phyloP scores from a whole-genome alignment of 1,284 basidiomycete genomes.

The Ganoderma leucocontextum region DNA sequence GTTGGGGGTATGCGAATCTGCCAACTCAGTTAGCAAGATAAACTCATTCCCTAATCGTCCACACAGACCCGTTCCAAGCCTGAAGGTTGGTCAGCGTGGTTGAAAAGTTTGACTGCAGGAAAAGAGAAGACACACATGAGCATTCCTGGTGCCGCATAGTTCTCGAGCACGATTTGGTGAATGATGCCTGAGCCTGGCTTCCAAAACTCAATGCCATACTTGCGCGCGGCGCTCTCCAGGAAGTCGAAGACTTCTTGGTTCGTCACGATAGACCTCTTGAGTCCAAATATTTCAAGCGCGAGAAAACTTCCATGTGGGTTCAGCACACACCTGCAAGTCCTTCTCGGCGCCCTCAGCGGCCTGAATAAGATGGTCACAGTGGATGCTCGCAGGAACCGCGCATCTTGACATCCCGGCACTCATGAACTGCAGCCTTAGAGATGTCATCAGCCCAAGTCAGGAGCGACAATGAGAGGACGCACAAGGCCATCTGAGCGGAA shows the following conservation, averaged over 20 bases:
- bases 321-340: slow-evolving; percentile 75
- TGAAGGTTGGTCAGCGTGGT: slow-evolving; percentile 40
- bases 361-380: slow-evolving; percentile 98
- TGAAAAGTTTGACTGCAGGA: background rate
- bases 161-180: slow-evolving; percentile 99
- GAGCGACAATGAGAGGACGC: slow-evolving; percentile 39
- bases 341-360: slow-evolving; percentile 85
- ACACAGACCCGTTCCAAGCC: slow-evolving; percentile 76
- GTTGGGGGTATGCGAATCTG: slow-evolving; percentile 98
- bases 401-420: slow-evolving; percentile 90
- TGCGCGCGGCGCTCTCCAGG: slow-evolving; percentile 91
- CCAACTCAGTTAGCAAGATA: slow-evolving; percentile 18
- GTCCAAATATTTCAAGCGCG: slow-evolving; percentile 15
- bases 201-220: slow-evolving; percentile 98
- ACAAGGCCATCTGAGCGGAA: slow-evolving; percentile 94
- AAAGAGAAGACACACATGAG: slow-evolving; percentile 64
- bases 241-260: slow-evolving; percentile 99
- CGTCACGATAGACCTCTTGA: slow-evolving; percentile 82
- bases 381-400: slow-evolving; percentile 89
- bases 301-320: background rate
- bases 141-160: slow-evolving; percentile 92
- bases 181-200: slow-evolving; percentile 95
- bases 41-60: slow-evolving; percentile 40
- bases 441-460: background rate
- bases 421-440: slow-evolving; percentile 92